Evolutionary conservation across 495 filamentous ascomycete genomes (phyloP).

Genomic region (Staphylotrichum longicolle): DNA sequence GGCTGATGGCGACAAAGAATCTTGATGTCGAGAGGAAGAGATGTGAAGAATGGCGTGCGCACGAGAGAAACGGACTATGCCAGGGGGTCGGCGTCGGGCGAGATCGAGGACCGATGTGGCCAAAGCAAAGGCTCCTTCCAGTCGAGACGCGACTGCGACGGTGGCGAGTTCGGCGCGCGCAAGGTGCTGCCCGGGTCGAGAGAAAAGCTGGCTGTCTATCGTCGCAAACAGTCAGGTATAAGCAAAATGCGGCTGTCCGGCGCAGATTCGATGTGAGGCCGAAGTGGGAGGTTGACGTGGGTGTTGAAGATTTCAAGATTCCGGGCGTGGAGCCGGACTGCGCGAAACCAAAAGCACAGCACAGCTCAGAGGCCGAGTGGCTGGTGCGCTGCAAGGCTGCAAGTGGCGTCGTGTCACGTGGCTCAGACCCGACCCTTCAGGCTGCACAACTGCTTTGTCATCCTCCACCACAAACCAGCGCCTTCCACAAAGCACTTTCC

Average conservation of each 20-base stretch:
- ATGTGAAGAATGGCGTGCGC: not conserved
- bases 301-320: constrained; percentile 23
- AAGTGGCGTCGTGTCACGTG: constrained; percentile 7
- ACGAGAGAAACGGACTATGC: too few relatives aligned
- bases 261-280: not conserved
- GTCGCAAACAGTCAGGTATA: not conserved
- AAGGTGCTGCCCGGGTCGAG: not conserved
- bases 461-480: not conserved
- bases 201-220: not conserved
- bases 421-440: not conserved
- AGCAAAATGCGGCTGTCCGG: not conserved
- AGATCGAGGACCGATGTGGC: constrained; percentile 8
- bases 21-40: not conserved
- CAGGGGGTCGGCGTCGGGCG: not conserved
- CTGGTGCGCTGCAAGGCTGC: constrained; percentile 11
- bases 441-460: not conserved
- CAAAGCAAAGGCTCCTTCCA: constrained; percentile 6
- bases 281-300: constrained; percentile 1
- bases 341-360: constrained; percentile 12
- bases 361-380: constrained; percentile 8
- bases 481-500: not conserved
- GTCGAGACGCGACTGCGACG: constrained; percentile 11
- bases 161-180: not conserved
- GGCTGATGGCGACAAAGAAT: not conserved
- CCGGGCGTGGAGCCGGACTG: constrained; percentile 17